Conservation (phyloP, 371 early-diverging fungal genomes). For the Mucor irregularis region DNA sequence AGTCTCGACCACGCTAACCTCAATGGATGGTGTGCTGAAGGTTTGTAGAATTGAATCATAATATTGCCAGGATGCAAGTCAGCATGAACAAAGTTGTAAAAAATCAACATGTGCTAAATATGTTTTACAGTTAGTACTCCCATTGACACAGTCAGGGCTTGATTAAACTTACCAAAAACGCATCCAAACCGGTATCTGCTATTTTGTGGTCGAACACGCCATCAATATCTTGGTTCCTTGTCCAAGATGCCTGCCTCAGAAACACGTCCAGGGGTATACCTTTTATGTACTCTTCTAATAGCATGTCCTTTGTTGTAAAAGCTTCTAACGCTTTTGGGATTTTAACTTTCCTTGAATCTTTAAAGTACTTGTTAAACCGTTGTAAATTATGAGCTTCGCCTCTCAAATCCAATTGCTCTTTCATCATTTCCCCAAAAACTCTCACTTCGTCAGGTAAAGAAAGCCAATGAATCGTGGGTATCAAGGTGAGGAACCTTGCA, state of each 20-base stretch:
- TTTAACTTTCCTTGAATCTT: constrained; percentile 45
- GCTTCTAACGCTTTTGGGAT: constrained; percentile 74
- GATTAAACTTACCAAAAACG: constrained; percentile 56
- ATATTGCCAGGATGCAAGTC: constrained; percentile 96
- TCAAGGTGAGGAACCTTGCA: constrained; percentile 61
- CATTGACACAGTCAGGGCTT: too few relatives aligned
- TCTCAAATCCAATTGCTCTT: constrained; percentile 84
- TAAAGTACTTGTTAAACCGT: constrained; percentile 73
- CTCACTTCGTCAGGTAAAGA: constrained; percentile 85
- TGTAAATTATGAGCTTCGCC: constrained; percentile 79
- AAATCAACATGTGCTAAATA: constrained; percentile 80
- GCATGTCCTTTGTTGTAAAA: constrained; percentile 67
- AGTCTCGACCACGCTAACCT: constrained; percentile 49
- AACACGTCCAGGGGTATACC: constrained; percentile 78
- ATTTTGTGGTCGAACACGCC: constrained; percentile 69
- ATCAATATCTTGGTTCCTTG: constrained; percentile 25
- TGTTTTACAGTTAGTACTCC: too few relatives aligned
- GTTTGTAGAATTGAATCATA: constrained; percentile 80
- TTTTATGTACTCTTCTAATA: constrained; percentile 84
- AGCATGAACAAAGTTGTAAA: constrained; percentile 93
- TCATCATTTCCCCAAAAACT: constrained; percentile 93
- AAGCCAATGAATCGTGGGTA: constrained; percentile 84
- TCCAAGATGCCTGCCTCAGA: constrained; percentile 48
- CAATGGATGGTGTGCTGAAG: constrained; percentile 60
- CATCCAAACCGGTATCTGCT: constrained; percentile 64